Percentiles rank a stretch among this genome's conserved stretches.
Evolutionary conservation across 441 rosid species (phyloP).

Genomic region (Croton setiger): DNA sequence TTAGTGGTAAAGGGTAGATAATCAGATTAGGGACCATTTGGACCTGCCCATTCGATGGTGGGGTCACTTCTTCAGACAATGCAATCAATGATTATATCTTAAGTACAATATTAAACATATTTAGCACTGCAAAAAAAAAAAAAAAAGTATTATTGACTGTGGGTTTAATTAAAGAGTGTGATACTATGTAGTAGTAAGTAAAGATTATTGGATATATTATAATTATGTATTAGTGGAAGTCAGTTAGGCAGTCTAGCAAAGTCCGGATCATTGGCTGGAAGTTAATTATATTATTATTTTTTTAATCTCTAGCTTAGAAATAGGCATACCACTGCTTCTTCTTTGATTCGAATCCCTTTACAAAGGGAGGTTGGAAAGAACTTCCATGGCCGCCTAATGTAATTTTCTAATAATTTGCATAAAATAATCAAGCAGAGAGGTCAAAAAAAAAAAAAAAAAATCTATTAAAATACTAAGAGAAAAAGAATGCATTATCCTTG

Average conservation of each 20-base stretch:
- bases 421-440: not conserved
- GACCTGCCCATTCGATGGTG: slow-evolving; percentile 15
- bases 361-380: not conserved
- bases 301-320: not conserved
- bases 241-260: slow-evolving; percentile 15
- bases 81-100: slow-evolving; percentile 9
- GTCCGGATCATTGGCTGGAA: slow-evolving; percentile 5
- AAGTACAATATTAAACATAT: not conserved
- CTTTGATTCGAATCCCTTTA: not conserved
- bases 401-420: not conserved
- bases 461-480: not conserved
- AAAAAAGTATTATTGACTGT: not conserved
- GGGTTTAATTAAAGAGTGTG: not conserved
- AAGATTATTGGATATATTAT: not conserved
- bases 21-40: slow-evolving; percentile 20
- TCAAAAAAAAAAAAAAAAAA: not conserved
- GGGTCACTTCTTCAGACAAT: slow-evolving; percentile 12
- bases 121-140: not conserved
- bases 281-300: not conserved
- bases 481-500: not conserved
- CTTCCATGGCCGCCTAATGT: too few relatives aligned
- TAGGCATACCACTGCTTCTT: too few relatives aligned
- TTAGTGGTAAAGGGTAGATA: slow-evolving; percentile 18
- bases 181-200: not conserved
- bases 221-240: slow-evolving; percentile 19